Conservation (phyloP, 805 yeast genomes). For the Candida takata region DNA sequence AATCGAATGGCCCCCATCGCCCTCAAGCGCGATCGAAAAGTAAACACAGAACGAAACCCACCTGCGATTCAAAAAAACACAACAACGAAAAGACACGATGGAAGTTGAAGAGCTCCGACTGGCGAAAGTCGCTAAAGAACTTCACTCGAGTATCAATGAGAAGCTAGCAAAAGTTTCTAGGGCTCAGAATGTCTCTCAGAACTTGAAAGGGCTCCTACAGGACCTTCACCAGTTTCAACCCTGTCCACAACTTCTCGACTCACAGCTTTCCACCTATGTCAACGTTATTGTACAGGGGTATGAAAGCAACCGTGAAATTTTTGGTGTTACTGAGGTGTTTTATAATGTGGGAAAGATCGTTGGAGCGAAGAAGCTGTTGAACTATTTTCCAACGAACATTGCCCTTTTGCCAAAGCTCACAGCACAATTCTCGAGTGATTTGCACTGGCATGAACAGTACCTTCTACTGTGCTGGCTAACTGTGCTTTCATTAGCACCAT, state of each 20-base stretch:
- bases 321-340: conserved; percentile 27
- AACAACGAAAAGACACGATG: conserved; percentile 3
- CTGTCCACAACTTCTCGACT: conserved; percentile 45
- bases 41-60: too few relatives aligned
- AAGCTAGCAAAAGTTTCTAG: not conserved
- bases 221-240: conserved; percentile 45
- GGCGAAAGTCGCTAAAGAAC: conserved; percentile 12
- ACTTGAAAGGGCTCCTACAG: conserved; percentile 2
- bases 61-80: too few relatives aligned
- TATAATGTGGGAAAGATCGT: conserved; percentile 62
- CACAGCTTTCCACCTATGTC: conserved; percentile 21
- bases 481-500: conserved; percentile 67
- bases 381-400: conserved; percentile 55
- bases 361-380: conserved; percentile 54
- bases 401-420: conserved; percentile 36
- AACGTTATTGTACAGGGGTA: conserved; percentile 17
- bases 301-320: conserved; percentile 13
- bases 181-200: not conserved
- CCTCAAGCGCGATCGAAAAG: too few relatives aligned
- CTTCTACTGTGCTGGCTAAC: conserved; percentile 65
- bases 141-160: conserved; percentile 3
- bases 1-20: too few relatives aligned
- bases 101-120: conserved; percentile 15
- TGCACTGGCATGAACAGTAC: conserved; percentile 41
- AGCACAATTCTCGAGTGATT: conserved; percentile 13